Percentiles rank a stretch among this genome's conserved stretches.
phyloP scores from a whole-genome alignment of 1,284 basidiomycete genomes.

The Psilocybe mexicana region DNA sequence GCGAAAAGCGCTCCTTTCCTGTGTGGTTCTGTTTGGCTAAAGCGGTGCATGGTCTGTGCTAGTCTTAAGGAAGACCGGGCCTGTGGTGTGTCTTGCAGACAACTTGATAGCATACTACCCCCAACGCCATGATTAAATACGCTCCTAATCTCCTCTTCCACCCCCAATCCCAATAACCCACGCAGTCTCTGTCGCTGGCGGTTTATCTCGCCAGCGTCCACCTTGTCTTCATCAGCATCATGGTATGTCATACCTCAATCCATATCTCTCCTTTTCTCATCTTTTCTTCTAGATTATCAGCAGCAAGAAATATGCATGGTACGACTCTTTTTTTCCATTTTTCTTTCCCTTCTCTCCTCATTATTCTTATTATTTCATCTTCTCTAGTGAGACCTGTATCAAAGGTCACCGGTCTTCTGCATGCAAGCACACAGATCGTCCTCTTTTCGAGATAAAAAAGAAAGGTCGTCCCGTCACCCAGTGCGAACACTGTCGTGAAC shows the following conservation, averaged over 20 bases:
- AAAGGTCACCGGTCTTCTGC: conserved; percentile 86
- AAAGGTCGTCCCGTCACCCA: conserved; percentile 85
- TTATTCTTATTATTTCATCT: conserved; percentile 17
- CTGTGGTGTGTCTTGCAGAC: conserved; percentile 29
- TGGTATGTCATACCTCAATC: conserved; percentile 36
- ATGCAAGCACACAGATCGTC: conserved; percentile 79
- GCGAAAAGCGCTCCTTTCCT: conserved; percentile 33
- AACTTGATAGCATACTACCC: conserved; percentile 46
- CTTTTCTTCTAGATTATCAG: conserved; percentile 60
- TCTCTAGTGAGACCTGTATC: conserved; percentile 78
- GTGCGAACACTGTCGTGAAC: conserved; percentile 76
- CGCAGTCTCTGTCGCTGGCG: conserved; percentile 46
- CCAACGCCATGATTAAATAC: conserved; percentile 43
- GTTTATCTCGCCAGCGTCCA: conserved; percentile 41
- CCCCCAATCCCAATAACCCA: conserved; percentile 46
- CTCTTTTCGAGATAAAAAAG: conserved; percentile 85
- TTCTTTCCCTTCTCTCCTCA: conserved; percentile 6
- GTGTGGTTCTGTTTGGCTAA: conserved; percentile 19
- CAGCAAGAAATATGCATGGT: conserved; percentile 84
- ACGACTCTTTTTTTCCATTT: conserved; percentile 24
- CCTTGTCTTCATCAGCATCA: conserved; percentile 24
- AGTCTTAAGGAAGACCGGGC: conserved; percentile 34
- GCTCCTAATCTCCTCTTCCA: conserved; percentile 27
- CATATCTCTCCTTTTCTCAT: conserved; percentile 9
- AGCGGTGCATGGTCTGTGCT: conserved; percentile 40